phyloP scores from a whole-genome alignment of 495 filamentous ascomycete species.

The Xylaria telfairii region DNA sequence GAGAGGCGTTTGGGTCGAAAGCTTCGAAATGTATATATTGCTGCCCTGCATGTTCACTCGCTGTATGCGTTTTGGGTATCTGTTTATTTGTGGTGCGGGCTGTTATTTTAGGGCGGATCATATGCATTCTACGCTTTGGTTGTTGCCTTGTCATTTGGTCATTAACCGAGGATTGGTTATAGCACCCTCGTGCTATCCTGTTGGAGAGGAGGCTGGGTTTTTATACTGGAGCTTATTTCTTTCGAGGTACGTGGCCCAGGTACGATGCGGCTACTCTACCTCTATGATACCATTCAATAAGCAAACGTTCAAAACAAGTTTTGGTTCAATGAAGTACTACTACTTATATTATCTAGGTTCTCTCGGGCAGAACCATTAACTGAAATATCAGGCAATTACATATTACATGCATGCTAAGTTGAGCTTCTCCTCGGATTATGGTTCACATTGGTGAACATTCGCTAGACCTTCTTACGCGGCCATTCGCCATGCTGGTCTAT shows the following conservation, averaged over 20 bases:
- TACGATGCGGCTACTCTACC: background rate
- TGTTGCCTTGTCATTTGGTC: background rate
- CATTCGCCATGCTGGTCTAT: background rate
- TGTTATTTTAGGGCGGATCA: background rate
- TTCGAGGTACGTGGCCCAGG: background rate
- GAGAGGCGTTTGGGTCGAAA: too few species aligned
- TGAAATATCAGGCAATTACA: background rate
- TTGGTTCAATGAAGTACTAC: background rate
- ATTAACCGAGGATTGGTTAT: background rate
- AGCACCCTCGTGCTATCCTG: background rate
- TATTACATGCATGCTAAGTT: too few species aligned
- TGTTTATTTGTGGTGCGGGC: too few species aligned
- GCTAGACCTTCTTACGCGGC: background rate
- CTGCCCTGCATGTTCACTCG: background rate
- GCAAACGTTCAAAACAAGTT: background rate
- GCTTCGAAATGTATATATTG: constrained; percentile 10
- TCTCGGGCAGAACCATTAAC: background rate
- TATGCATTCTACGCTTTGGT: background rate
- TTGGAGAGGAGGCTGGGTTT: background rate
- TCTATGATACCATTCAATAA: background rate
- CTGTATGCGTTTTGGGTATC: background rate
- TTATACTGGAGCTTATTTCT: background rate
- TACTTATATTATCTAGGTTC: background rate
- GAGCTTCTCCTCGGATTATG: background rate
- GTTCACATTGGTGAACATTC: background rate